phyloP scores from a whole-genome alignment of 495 filamentous ascomycete species.

The Staphylotrichum longicolle region DNA sequence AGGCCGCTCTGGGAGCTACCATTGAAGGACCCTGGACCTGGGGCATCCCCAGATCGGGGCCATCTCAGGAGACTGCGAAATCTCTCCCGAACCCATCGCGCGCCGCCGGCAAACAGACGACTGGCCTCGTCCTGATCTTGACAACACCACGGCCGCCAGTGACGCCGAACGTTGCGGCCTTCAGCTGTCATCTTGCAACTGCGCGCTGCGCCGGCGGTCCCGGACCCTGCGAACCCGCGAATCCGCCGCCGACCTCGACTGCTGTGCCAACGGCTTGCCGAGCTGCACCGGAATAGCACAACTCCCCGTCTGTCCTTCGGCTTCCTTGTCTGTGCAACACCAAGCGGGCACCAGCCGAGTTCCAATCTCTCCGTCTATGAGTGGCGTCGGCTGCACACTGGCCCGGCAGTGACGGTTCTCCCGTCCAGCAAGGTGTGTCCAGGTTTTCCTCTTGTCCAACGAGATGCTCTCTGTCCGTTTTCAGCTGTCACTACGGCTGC shows the following conservation, averaged over 20 bases:
- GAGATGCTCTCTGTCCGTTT: background rate
- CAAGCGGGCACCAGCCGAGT: constrained; percentile 4
- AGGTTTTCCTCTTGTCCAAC: background rate
- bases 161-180: background rate
- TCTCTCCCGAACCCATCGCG: constrained; percentile 5
- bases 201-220: background rate
- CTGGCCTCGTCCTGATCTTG: too few relatives aligned
- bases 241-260: background rate
- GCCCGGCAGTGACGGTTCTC: background rate
- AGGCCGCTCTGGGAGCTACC: constrained; percentile 17
- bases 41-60: background rate
- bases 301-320: background rate
- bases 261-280: constrained; percentile 11
- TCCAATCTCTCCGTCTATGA: constrained; percentile 11
- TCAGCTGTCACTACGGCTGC: constrained; percentile 1
- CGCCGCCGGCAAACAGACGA: too few relatives aligned
- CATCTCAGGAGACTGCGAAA: constrained; percentile 8
- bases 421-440: constrained; percentile 1
- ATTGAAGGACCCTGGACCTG: constrained; percentile 15
- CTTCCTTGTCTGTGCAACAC: constrained; percentile 10
- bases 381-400: constrained; percentile 7
- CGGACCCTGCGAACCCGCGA: background rate
- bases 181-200: constrained; percentile 3
- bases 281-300: background rate
- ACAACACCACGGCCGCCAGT: too few relatives aligned